A percentile compares a stretch with the other conserved stretches of the same genome.
Evolutionary conservation across 2,329 filamentous ascomycete genomes (phyloP).

Genomic region (Penicillium aurantiogriseum): DNA sequence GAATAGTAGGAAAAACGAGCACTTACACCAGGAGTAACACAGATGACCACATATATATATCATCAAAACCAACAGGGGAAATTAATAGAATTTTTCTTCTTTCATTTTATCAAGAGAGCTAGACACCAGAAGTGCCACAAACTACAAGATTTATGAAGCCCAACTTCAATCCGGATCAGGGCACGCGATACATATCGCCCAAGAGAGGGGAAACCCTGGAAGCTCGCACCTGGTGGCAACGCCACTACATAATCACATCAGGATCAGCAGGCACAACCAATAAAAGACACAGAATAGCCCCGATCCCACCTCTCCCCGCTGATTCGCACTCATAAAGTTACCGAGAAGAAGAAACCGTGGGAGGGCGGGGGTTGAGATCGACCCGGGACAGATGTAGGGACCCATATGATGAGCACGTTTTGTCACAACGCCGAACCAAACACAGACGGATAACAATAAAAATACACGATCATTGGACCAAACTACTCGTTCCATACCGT

Average conservation of each 20-base stretch:
- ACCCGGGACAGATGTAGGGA: neutral
- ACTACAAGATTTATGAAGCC: neutral
- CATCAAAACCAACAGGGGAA: neutral
- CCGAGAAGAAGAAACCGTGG: neutral
- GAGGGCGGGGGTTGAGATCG: neutral
- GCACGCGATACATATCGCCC: neutral
- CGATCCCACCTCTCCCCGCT: neutral
- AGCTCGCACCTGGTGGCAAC: neutral
- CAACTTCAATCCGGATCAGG: neutral
- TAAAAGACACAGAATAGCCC: neutral
- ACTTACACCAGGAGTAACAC: neutral
- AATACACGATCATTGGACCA: neutral
- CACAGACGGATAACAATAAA: neutral
- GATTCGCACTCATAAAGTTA: neutral
- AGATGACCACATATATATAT: neutral
- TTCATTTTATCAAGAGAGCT: neutral
- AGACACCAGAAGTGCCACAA: neutral
- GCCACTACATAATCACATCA: slow-evolving; percentile 3
- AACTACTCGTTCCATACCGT: neutral
- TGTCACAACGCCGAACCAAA: neutral
- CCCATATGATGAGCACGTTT: neutral
- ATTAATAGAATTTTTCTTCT: neutral
- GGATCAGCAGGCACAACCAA: slow-evolving; percentile 8
- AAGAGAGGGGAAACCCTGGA: slow-evolving; percentile 10
- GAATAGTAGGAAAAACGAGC: neutral